Percentiles rank a stretch among this genome's conserved stretches.
phyloP scores from a whole-genome alignment of 176 grass and related monocot genomes.

The Aechmea fasciata region DNA sequence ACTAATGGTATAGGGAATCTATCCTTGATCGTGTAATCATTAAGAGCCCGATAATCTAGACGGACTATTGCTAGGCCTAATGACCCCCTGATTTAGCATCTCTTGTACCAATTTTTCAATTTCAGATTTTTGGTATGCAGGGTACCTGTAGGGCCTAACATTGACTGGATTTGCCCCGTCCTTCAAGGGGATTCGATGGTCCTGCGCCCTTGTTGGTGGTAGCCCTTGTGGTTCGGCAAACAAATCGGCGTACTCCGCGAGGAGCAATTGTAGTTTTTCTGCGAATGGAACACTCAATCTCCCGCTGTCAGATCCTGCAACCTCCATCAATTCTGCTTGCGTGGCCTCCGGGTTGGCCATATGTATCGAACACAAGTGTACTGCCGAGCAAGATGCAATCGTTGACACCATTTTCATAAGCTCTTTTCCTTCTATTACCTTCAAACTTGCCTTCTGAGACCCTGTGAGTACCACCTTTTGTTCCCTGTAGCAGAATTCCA shows the following conservation, averaged over 20 bases:
- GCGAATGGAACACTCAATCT: too few relatives aligned
- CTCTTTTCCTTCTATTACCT: too few relatives aligned
- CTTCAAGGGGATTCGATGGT: neutral
- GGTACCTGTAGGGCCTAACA: neutral
- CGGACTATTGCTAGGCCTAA: slow-evolving; percentile 1
- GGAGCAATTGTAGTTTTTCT: neutral
- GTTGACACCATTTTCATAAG: too few relatives aligned
- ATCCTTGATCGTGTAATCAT: neutral
- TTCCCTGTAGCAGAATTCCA: too few relatives aligned
- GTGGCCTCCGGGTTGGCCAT: too few relatives aligned
- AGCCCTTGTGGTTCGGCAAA: neutral
- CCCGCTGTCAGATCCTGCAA: too few relatives aligned
- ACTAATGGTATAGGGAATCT: neutral
- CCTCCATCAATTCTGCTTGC: too few relatives aligned
- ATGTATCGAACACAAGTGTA: too few relatives aligned
- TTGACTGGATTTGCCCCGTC: neutral
- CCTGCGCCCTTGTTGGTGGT: neutral
- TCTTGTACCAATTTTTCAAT: neutral
- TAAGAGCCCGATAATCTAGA: slow-evolving; percentile 5
- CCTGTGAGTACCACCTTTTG: too few relatives aligned
- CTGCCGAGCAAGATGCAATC: too few relatives aligned
- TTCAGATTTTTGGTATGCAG: slow-evolving; percentile 4
- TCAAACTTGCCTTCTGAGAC: too few relatives aligned
- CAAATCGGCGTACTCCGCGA: neutral
- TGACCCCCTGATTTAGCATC: neutral